Evolutionary conservation across 495 filamentous ascomycete species (phyloP).

Genomic region (Aspergillus asperescens): DNA sequence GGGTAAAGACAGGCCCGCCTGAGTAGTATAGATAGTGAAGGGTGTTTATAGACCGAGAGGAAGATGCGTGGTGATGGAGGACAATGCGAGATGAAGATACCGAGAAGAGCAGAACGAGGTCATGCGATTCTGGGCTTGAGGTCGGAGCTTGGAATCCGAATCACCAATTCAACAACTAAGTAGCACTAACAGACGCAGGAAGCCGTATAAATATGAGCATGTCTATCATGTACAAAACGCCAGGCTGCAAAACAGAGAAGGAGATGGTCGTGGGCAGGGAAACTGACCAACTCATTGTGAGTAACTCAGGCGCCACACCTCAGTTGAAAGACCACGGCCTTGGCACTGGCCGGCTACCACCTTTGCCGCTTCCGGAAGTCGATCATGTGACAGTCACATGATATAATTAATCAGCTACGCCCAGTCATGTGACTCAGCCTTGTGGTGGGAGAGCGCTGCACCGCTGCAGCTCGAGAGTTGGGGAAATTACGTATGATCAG

Average conservation of each 20-base stretch:
- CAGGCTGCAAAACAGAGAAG: background rate
- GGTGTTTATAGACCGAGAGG: too few relatives aligned
- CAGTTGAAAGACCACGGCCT: background rate
- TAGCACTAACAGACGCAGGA: background rate
- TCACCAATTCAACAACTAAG: background rate
- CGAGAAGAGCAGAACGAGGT: constrained; percentile 1
- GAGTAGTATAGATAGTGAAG: background rate
- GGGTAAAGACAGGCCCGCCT: background rate
- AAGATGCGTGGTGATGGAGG: background rate
- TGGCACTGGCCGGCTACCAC: background rate
- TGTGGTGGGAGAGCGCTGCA: constrained; percentile 4
- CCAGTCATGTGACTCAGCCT: constrained; percentile 26
- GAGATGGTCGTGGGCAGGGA: background rate
- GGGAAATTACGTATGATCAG: too few relatives aligned
- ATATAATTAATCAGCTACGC: background rate
- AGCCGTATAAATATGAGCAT: background rate
- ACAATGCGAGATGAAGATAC: background rate
- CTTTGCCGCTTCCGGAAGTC: constrained; percentile 6
- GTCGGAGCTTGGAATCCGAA: background rate
- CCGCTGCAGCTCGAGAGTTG: too few relatives aligned
- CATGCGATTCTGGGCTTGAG: background rate
- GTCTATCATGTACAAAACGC: background rate
- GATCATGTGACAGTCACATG: constrained; percentile 15
- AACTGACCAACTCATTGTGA: background rate
- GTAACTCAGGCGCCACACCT: background rate